Evolutionary conservation across 768 basidiomycete genomes (phyloP).

Genomic region (Tubosaeta brunneosetosa): DNA sequence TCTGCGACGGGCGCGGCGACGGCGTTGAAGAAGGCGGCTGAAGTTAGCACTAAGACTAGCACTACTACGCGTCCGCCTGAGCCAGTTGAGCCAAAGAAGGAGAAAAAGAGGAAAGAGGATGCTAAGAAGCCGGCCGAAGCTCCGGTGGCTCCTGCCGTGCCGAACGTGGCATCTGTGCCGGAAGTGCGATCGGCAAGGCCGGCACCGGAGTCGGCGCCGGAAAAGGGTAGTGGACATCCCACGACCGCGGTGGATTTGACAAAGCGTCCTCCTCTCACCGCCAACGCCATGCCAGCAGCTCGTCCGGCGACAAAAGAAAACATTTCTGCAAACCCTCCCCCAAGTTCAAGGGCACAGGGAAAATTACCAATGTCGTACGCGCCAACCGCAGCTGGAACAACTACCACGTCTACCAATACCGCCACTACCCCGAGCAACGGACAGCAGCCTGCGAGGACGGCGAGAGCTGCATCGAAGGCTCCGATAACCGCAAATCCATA

Average conservation of each 20-base stretch:
- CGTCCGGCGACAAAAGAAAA: constrained; percentile 38
- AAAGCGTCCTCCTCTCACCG: constrained; percentile 37
- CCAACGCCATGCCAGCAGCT: constrained; percentile 42
- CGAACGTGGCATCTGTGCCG: constrained; percentile 22
- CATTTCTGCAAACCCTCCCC: constrained; percentile 41
- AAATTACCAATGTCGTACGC: constrained; percentile 88
- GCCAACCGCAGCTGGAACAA: constrained; percentile 18
- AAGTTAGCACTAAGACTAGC: constrained; percentile 28
- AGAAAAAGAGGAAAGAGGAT: constrained; percentile 43
- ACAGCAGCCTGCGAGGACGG: constrained; percentile 34
- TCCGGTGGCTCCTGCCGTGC: constrained; percentile 25
- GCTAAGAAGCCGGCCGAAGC: constrained; percentile 19
- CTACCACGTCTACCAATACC: constrained; percentile 31
- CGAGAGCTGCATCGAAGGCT: constrained; percentile 55
- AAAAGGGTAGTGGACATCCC: constrained; percentile 30
- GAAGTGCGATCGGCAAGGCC: constrained; percentile 23
- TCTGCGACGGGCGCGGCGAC: constrained; percentile 1
- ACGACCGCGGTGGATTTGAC: constrained; percentile 33
- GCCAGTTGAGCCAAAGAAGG: constrained; percentile 27
- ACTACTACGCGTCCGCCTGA: constrained; percentile 22
- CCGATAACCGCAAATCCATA: constrained; percentile 49
- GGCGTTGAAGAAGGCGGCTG: constrained; percentile 7
- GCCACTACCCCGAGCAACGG: constrained; percentile 31
- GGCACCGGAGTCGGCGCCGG: constrained; percentile 33
- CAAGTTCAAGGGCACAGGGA: constrained; percentile 80